A percentile compares a stretch with the other conserved stretches of the same genome.
Conservation (phyloP, 306 rosid genomes). For the Nissolia schottii region DNA sequence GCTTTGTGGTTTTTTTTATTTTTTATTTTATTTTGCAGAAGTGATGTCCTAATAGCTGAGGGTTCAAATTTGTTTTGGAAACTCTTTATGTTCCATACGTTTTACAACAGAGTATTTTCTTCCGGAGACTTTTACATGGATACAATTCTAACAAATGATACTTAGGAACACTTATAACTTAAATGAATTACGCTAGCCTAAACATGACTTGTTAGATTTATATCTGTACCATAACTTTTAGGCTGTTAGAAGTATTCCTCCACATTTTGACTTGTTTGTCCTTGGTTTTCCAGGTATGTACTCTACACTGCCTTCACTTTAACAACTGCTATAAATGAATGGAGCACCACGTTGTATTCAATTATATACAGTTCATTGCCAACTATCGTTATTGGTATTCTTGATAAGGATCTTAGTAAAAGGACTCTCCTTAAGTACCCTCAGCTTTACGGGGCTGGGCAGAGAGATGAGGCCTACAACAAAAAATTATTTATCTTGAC, state of each 20-base stretch:
- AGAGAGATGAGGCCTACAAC: conserved; percentile 84
- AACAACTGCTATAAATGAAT: conserved; percentile 85
- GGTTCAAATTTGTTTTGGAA: neutral
- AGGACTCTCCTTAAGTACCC: conserved; percentile 71
- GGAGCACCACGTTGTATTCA: conserved; percentile 83
- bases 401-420: conserved; percentile 87
- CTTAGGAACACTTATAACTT: too few relatives aligned
- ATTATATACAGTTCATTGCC: conserved; percentile 75
- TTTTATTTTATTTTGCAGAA: too few relatives aligned
- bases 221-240: too few relatives aligned
- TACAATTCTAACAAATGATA: too few relatives aligned
- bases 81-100: too few relatives aligned
- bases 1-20: too few relatives aligned
- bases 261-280: neutral
- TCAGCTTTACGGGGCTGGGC: conserved; percentile 91
- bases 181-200: too few relatives aligned
- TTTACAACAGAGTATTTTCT: too few relatives aligned
- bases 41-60: neutral
- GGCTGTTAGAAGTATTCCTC: neutral
- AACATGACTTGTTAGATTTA: too few relatives aligned
- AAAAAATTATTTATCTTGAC: conserved; percentile 58
- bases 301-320: conserved; percentile 70
- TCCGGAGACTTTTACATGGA: too few relatives aligned
- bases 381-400: conserved; percentile 82
- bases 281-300: conserved; percentile 62